Percentiles rank a stretch among this genome's conserved stretches.
Evolutionary conservation across 768 basidiomycete species (phyloP).

Genomic region (Boletus rufocinnamomeus): DNA sequence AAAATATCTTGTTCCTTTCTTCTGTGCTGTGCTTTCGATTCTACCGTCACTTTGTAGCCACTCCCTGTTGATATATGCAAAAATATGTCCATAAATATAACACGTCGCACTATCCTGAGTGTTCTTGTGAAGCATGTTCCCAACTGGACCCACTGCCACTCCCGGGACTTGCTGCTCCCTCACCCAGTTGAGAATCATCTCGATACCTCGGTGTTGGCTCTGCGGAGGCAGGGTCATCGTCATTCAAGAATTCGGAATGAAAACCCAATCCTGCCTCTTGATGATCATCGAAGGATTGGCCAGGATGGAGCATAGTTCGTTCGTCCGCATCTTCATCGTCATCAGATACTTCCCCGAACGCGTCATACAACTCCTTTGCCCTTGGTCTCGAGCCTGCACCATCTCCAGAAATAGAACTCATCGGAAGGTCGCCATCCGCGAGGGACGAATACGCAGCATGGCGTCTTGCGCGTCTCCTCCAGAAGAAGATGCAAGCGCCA

Average conservation of each 20-base stretch:
- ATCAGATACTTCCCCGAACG: slow-evolving; percentile 89
- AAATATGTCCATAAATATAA: slow-evolving; percentile 26
- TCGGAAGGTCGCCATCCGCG: slow-evolving; percentile 69
- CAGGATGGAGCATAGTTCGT: slow-evolving; percentile 56
- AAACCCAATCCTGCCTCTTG: slow-evolving; percentile 50
- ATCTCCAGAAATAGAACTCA: slow-evolving; percentile 63
- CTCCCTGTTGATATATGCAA: slow-evolving; percentile 20
- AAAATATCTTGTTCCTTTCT: background rate
- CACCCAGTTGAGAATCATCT: slow-evolving; percentile 52
- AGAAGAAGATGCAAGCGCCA: slow-evolving; percentile 75
- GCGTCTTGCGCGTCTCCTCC: slow-evolving; percentile 55
- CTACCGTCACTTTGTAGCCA: slow-evolving; percentile 15
- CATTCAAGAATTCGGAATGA: slow-evolving; percentile 83
- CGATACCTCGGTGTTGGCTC: slow-evolving; percentile 39
- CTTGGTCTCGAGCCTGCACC: slow-evolving; percentile 42
- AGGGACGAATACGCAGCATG: slow-evolving; percentile 57
- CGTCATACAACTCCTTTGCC: slow-evolving; percentile 93
- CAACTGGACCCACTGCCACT: slow-evolving; percentile 62
- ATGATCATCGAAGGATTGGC: slow-evolving; percentile 35
- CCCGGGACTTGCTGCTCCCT: slow-evolving; percentile 34
- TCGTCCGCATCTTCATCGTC: slow-evolving; percentile 82
- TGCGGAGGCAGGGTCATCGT: slow-evolving; percentile 56
- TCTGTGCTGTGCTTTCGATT: slow-evolving; percentile 13
- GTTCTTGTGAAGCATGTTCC: slow-evolving; percentile 63
- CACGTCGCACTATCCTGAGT: slow-evolving; percentile 19